Evolutionary conservation across 2,329 filamentous ascomycete species (phyloP).

Genomic region (Arthroderma uncinatum): DNA sequence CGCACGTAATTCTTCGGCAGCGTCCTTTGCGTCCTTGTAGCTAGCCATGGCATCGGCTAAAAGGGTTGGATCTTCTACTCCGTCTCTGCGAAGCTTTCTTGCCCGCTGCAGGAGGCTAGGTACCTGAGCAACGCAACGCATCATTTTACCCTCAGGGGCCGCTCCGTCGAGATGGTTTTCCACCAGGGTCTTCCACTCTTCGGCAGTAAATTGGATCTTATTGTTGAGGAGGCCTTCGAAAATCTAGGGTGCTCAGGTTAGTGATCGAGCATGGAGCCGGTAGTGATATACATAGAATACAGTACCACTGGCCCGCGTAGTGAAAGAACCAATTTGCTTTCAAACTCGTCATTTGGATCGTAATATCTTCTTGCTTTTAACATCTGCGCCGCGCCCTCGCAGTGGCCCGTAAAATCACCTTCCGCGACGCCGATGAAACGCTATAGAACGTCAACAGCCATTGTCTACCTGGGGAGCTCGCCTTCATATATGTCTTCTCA

Average conservation of each 20-base stretch:
- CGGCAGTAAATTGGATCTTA: slow-evolving; percentile 22
- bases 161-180: slow-evolving; percentile 22
- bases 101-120: slow-evolving; percentile 24
- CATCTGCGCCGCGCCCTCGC: slow-evolving; percentile 28
- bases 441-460: not conserved
- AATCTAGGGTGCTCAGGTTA: slow-evolving; percentile 17
- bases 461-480: not conserved
- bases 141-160: slow-evolving; percentile 23
- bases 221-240: slow-evolving; percentile 29
- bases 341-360: slow-evolving; percentile 26
- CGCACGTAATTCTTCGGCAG: slow-evolving; percentile 14
- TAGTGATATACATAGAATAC: not conserved
- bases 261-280: no score
- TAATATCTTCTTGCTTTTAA: slow-evolving; percentile 25
- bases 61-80: slow-evolving; percentile 10
- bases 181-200: slow-evolving; percentile 28
- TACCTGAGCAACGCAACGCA: slow-evolving; percentile 23
- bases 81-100: slow-evolving; percentile 10
- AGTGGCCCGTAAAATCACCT: slow-evolving; percentile 21
- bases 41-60: slow-evolving; percentile 18
- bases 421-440: slow-evolving; percentile 17
- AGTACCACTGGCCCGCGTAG: slow-evolving; percentile 30
- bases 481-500: slow-evolving; percentile 8
- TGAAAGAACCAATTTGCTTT: slow-evolving; percentile 25
- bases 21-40: slow-evolving; percentile 18